phyloP scores from a whole-genome alignment of 768 basidiomycete species.

The Termitomyces titanicus region DNA sequence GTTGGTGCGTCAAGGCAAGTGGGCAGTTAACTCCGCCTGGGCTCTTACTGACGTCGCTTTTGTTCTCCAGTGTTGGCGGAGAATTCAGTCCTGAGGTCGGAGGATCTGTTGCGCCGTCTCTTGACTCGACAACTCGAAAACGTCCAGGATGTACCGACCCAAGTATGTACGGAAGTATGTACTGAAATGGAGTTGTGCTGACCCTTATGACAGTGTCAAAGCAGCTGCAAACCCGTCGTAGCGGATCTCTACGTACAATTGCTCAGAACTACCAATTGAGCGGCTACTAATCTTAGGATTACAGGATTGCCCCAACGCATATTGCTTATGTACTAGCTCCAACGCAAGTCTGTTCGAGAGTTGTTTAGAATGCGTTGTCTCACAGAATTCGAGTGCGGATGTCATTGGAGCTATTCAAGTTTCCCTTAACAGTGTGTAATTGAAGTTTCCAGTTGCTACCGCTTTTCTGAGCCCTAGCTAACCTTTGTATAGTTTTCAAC shows the following conservation, averaged over 20 bases:
- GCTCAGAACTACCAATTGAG: not conserved
- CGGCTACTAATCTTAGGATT: not conserved
- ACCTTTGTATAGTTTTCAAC: not conserved
- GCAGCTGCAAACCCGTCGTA: not conserved
- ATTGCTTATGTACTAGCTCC: constrained; percentile 23
- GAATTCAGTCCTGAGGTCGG: not conserved
- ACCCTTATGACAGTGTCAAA: constrained; percentile 1
- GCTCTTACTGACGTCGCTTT: not conserved
- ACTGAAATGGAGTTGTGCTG: constrained; percentile 12
- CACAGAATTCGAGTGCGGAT: constrained; percentile 14
- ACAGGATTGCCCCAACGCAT: constrained; percentile 21
- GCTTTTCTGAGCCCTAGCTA: not conserved
- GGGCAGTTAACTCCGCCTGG: too few species aligned
- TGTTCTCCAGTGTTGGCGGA: not conserved
- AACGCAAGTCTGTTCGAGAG: constrained; percentile 22
- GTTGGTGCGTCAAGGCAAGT: constrained; percentile 1
- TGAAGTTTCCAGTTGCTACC: too few species aligned
- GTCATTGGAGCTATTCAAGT: constrained; percentile 21
- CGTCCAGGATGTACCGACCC: not conserved
- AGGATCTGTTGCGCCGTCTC: not conserved
- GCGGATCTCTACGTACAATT: not conserved
- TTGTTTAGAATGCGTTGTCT: constrained; percentile 28
- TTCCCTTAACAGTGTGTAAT: constrained; percentile 22
- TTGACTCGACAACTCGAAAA: too few species aligned
- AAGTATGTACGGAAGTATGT: not conserved